A percentile compares a stretch with the other conserved stretches of the same genome.
Evolutionary conservation across 225 moss, liverwort and hornwort genomes (phyloP).

Genomic region (Neckera pumila): DNA sequence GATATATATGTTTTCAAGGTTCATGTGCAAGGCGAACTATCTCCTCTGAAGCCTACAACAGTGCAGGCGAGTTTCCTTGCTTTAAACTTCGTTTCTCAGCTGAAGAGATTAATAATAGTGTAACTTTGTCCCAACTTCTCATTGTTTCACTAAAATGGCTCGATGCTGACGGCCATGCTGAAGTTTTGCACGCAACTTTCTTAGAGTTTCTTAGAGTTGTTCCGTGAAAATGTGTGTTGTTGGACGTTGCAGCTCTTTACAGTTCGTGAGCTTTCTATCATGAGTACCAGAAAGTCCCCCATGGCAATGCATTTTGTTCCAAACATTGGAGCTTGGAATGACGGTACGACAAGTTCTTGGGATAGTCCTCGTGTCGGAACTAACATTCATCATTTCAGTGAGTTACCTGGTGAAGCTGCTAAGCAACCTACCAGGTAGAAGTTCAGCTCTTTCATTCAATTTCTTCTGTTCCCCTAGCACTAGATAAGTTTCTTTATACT

Average conservation of each 20-base stretch:
- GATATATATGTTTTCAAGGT: slow-evolving; percentile 96
- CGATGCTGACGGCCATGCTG: neutral
- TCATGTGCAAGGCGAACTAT: slow-evolving; percentile 79
- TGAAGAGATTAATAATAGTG: neutral
- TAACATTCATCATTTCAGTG: slow-evolving; percentile 56
- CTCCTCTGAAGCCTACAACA: slow-evolving; percentile 66
- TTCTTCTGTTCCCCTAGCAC: neutral
- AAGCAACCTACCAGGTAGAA: slow-evolving; percentile 90
- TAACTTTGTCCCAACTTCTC: neutral
- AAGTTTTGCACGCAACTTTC: neutral
- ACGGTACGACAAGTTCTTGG: slow-evolving; percentile 52
- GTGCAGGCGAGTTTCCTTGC: slow-evolving; percentile 60
- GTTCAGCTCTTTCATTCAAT: neutral
- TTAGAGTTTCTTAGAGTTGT: neutral
- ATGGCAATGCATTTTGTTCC: slow-evolving; percentile 93
- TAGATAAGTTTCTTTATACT: neutral
- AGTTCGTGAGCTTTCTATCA: slow-evolving; percentile 95
- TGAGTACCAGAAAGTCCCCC: slow-evolving; percentile 94
- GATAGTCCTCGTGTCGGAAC: slow-evolving; percentile 68
- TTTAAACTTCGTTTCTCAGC: neutral
- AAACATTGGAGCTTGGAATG: slow-evolving; percentile 57
- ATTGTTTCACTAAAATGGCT: neutral
- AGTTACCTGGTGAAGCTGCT: slow-evolving; percentile 65
- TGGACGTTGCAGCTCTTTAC: slow-evolving; percentile 63
- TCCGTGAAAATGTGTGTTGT: neutral